Base-by-base conservation (phyloP, 768 basidiomycete species). In the Rhizopogon rudus region DNA sequence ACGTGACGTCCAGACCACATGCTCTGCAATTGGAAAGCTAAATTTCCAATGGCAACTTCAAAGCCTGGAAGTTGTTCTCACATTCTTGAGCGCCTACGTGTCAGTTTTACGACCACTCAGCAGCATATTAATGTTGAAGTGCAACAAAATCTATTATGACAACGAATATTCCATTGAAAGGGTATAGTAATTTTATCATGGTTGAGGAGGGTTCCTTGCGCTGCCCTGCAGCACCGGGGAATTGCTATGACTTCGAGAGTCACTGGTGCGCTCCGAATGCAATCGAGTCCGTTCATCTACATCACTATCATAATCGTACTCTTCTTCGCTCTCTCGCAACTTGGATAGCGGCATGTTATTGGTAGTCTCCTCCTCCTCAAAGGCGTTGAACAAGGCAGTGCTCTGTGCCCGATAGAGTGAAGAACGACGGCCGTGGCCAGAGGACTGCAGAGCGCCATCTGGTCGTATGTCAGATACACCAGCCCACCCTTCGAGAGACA, bases 401-500 rank as follows among this genome's bases (percentile, higher is more conserved):
- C 78, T 76, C 63, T 88, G 87, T 2, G 81, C 75, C 25, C 85
- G 82, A 61, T 87, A 87, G 12, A 87, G 71, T 16, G 85, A 86
- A 53, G 77, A 78, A 60, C 83, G 77, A 35, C 89, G 81, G 8
- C 82, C 83, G 61, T 92, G 89, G 17, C 75, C 70, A 0, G 74
- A 70, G 5, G 68, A 57, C 17, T 62, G 57, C 33, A 60, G 51
- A 39, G 61, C 42, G 6, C 67, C 66, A 10, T 68, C 67, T 12
- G 65, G 48, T 53, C 59, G 57, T 41, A 75, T 53, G 20, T 71
- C 63, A 16, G 73, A 68, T 22, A 68, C 57, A 9, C 72, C 75
- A 57, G 67, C 72, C 88, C 90, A 92, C 2, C 82, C 83, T 56
- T 96, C 94, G 46, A 89, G 71, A 5, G 91, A 93, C 64, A 86